Evolutionary conservation across 2,329 filamentous ascomycete genomes (phyloP).

Genomic region (Taxawa tesnikishii): DNA sequence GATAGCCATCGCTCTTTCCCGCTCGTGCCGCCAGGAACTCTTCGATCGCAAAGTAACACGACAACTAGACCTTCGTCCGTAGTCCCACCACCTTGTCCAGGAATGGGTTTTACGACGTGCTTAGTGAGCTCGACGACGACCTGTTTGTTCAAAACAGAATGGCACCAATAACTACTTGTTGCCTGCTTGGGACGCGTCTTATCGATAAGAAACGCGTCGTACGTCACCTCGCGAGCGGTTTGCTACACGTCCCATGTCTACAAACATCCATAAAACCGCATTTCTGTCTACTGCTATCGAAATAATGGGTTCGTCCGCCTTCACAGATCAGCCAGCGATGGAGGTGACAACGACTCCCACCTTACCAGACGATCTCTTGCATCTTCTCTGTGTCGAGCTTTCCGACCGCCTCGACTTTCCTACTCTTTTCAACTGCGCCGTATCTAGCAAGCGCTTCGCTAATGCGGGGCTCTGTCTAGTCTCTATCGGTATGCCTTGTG

Average conservation of each 20-base stretch:
- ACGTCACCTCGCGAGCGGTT: too few species aligned
- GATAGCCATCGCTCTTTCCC: slow-evolving; percentile 26
- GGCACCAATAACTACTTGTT: not conserved
- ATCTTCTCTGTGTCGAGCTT: slow-evolving; percentile 49
- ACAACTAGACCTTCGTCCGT: too few species aligned
- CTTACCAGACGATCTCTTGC: slow-evolving; percentile 48
- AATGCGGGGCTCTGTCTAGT: slow-evolving; percentile 44
- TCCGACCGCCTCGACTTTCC: slow-evolving; percentile 43
- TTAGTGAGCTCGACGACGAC: too few species aligned
- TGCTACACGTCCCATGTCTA: too few species aligned
- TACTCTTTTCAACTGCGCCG: slow-evolving; percentile 48
- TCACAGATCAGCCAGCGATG: not conserved
- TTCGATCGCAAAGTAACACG: too few species aligned
- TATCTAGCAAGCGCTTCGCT: slow-evolving; percentile 43
- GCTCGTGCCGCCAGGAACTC: too few species aligned
- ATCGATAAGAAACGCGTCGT: slow-evolving; percentile 5
- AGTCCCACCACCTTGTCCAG: too few species aligned
- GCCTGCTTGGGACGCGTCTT: slow-evolving; percentile 5
- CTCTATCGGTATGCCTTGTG: slow-evolving; percentile 46
- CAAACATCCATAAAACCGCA: not conserved
- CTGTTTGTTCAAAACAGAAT: too few species aligned
- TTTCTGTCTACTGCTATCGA: not conserved
- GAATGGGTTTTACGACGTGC: too few species aligned
- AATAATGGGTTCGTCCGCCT: too few species aligned
- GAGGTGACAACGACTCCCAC: slow-evolving; percentile 2